A percentile compares a stretch with the other conserved stretches of the same genome.
phyloP scores from a whole-genome alignment of 1,284 basidiomycete species.

The Austroboletus niveus region DNA sequence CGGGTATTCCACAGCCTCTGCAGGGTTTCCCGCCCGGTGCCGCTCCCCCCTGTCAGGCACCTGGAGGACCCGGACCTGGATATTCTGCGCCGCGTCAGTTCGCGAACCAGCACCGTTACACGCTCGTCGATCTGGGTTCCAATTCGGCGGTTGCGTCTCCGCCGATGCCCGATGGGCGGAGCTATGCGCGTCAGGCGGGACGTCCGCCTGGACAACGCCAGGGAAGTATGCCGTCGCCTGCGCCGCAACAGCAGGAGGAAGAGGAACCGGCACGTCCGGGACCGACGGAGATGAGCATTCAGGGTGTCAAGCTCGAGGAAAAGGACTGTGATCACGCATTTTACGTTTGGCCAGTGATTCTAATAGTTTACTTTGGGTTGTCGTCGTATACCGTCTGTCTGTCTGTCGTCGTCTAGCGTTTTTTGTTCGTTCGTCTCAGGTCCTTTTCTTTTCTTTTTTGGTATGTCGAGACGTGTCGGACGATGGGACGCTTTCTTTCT shows the following conservation, averaged over 20 bases:
- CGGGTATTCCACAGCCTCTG: slow-evolving; percentile 11
- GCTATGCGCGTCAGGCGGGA: slow-evolving; percentile 28
- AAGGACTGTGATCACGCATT: slow-evolving; percentile 78
- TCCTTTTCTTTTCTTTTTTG: too few species aligned
- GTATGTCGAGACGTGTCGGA: too few species aligned
- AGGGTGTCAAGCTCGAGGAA: slow-evolving; percentile 68
- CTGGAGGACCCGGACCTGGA: slow-evolving; percentile 5
- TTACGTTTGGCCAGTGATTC: not conserved
- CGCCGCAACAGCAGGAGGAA: not conserved
- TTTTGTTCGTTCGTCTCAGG: too few species aligned
- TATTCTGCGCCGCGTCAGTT: slow-evolving; percentile 18
- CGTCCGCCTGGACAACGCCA: slow-evolving; percentile 26
- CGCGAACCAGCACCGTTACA: slow-evolving; percentile 40
- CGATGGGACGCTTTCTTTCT: too few species aligned
- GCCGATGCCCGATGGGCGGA: slow-evolving; percentile 16
- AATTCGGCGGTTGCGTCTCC: slow-evolving; percentile 11
- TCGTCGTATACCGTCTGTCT: too few species aligned
- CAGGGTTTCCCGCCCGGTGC: not conserved
- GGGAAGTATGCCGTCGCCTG: slow-evolving; percentile 16
- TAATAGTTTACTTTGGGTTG: too few species aligned
- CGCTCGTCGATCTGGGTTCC: slow-evolving; percentile 38
- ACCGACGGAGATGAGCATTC: slow-evolving; percentile 87
- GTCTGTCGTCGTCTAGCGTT: too few species aligned
- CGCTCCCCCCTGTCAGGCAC: not conserved
- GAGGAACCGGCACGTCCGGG: slow-evolving; percentile 13